Evolutionary conservation across 495 filamentous ascomycete genomes (phyloP), one percentile per base, ranked within the genome.

Genomic region (Neurospora terricola): DNA sequence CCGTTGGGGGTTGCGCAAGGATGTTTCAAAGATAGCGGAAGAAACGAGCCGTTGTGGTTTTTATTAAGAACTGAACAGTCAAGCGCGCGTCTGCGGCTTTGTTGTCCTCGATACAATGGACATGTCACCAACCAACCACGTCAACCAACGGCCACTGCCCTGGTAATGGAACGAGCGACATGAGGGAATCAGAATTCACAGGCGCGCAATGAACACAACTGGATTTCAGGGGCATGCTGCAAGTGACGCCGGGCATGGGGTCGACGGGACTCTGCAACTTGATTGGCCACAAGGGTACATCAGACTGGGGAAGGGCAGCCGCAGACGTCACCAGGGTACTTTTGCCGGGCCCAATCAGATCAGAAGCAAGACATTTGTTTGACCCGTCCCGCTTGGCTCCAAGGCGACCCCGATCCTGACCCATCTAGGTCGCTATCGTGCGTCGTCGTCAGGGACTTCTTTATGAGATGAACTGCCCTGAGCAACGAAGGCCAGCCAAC

Each of bases 281-380:
- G 40, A 75, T 71, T 75, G 70, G 73, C 45, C 39, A 38, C 21
- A 12, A 48, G 2, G 43, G 43, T n/a, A 16, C 71, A 69, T 38
- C 9, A 43, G 69, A 70, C 70, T 69, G 54, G 59, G 73, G 34
- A 43, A 68, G 27, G 39, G 37, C 21, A 76, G 78, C 77, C 78
- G 70, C 78, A 75, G 77, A 80, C 77, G 78, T 80, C 77, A 79
- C 72, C 71, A 39, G 48, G 72, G 54, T 34, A 66, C 54, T 34
- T 62, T 66, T 66, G 54, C 16, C 69, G 45, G 45, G 48, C 30
- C 75, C 71, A 73, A 75, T 73, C 54, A 73, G 27, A 18, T 30
- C 23, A 34, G 54, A 30, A 62, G 54, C 54, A 62, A 62, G 54
- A 62, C 54, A 34, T 34, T 62, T 30, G 48, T 62, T 62, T n/a